A percentile compares a stretch with the other conserved stretches of the same genome.
Evolutionary conservation across 2,329 filamentous ascomycete species (phyloP).

Genomic region (Pseudophaeomoniella oleicola): DNA sequence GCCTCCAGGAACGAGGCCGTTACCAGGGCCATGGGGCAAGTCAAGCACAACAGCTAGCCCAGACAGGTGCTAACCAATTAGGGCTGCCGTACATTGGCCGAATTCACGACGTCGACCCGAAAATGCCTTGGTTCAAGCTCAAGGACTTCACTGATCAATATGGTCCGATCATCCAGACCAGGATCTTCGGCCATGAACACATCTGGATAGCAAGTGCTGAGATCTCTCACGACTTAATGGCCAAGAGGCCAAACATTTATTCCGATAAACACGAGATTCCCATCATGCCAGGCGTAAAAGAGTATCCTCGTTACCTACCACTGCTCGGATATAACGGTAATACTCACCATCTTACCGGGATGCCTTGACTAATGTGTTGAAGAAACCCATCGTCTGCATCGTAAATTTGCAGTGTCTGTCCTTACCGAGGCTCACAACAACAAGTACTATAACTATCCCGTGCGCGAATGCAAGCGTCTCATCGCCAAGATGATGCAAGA

Average conservation of each 20-base stretch:
- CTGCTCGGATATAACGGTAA: conserved; percentile 12
- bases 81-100: conserved; percentile 12
- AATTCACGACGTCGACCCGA: conserved; percentile 14
- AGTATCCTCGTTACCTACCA: conserved; percentile 13
- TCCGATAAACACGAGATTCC: conserved; percentile 10
- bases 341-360: neutral
- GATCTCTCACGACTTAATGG: conserved; percentile 13
- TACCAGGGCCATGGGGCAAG: conserved; percentile 1
- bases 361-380: neutral
- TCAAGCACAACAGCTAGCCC: neutral
- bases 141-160: conserved; percentile 12
- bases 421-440: conserved; percentile 13
- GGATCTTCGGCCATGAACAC: conserved; percentile 15
- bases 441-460: conserved; percentile 13
- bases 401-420: conserved; percentile 14
- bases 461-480: conserved; percentile 13
- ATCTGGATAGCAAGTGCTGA: conserved; percentile 12
- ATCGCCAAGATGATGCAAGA: conserved; percentile 13
- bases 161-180: conserved; percentile 11
- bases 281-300: conserved; percentile 12
- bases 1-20: neutral
- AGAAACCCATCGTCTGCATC: conserved; percentile 9
- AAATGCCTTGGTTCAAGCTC: conserved; percentile 14
- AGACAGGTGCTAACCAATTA: neutral
- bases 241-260: conserved; percentile 14